Conservation (phyloP, 2,329 filamentous ascomycete species). For the Fusarium sp. region DNA sequence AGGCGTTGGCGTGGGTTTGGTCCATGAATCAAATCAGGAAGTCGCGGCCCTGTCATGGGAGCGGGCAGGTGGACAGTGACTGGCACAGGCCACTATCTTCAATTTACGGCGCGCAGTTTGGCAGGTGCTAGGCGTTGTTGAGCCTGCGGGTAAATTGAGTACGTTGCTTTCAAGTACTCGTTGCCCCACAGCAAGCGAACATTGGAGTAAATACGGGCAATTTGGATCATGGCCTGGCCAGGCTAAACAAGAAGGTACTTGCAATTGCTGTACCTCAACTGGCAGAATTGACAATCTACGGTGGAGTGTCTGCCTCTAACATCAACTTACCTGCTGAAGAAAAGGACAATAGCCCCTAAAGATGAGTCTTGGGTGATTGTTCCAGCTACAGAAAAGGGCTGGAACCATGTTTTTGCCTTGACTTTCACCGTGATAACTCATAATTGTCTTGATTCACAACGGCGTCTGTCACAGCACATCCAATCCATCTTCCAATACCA, state of each 20-base stretch:
- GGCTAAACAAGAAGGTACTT: slow-evolving; percentile 37
- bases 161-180: slow-evolving; percentile 12
- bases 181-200: neutral
- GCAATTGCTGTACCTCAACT: slow-evolving; percentile 17
- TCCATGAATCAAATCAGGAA: slow-evolving; percentile 47
- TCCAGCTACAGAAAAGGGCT: slow-evolving; percentile 8
- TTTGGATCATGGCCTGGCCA: slow-evolving; percentile 25
- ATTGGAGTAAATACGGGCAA: neutral
- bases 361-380: neutral
- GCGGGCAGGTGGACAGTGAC: slow-evolving; percentile 20
- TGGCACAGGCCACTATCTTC: slow-evolving; percentile 38
- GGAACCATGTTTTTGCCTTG: neutral
- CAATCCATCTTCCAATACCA: neutral
- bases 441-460: neutral
- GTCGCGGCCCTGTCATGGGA: slow-evolving; percentile 44
- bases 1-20: slow-evolving; percentile 32
- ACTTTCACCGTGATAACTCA: neutral
- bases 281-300: slow-evolving; percentile 9
- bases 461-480: neutral
- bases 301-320: slow-evolving; percentile 5
- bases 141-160: slow-evolving; percentile 24
- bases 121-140: slow-evolving; percentile 41
- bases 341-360: neutral
- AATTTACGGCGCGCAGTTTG: slow-evolving; percentile 39
- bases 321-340: slow-evolving; percentile 8